Percentiles rank a stretch among this genome's conserved stretches.
phyloP scores from a whole-genome alignment of 495 filamentous ascomycete species.

The Neurospora sp. region DNA sequence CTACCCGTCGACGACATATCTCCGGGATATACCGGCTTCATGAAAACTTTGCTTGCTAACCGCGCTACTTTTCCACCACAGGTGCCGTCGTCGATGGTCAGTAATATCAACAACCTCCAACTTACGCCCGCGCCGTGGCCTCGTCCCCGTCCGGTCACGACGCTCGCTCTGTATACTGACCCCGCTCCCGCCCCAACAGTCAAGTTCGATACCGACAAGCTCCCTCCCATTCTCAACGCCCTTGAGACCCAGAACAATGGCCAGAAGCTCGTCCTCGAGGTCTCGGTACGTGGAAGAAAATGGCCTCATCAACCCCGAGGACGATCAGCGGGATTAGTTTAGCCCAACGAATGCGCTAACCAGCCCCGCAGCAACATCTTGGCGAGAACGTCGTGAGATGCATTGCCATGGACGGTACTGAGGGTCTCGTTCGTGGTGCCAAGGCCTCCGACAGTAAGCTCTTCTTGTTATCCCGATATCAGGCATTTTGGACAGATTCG shows the following conservation, averaged over 20 bases:
- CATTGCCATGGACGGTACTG: conserved; percentile 99
- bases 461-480: neutral
- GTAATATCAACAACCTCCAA: conserved; percentile 22
- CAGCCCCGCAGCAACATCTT: conserved; percentile 79
- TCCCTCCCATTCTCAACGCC: conserved; percentile 96
- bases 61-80: conserved; percentile 35
- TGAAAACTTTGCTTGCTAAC: conserved; percentile 20
- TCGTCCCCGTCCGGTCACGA: neutral
- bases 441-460: conserved; percentile 58
- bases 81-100: conserved; percentile 69
- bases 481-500: neutral
- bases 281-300: conserved; percentile 61
- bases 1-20: neutral
- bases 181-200: conserved; percentile 25
- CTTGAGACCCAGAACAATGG: conserved; percentile 83
- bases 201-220: conserved; percentile 92
- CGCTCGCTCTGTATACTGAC: conserved; percentile 12
- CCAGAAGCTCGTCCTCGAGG: conserved; percentile 92
- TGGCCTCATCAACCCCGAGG: neutral
- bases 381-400: conserved; percentile 98
- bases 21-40: neutral
- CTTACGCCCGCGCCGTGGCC: conserved; percentile 1
- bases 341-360: conserved; percentile 28
- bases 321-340: neutral
- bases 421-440: conserved; percentile 91